Evolutionary conservation across 1,139 yeast species (phyloP).

Genomic region (Suhomyces taliae): DNA sequence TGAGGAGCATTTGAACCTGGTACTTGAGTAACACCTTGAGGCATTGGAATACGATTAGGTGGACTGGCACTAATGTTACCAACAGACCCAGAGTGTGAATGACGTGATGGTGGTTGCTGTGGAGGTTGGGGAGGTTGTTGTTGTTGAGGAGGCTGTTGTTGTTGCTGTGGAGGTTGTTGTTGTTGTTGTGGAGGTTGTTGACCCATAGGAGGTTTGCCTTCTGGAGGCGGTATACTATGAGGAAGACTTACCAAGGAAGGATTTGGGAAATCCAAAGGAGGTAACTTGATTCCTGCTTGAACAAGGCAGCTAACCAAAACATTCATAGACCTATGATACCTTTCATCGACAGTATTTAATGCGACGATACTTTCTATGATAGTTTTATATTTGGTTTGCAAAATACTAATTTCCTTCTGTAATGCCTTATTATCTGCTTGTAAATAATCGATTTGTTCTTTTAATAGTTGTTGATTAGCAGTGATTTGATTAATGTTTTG

Average conservation of each 20-base stretch:
- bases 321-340: constrained; percentile 53
- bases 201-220: constrained; percentile 9
- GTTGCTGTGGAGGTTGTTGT: constrained; percentile 9
- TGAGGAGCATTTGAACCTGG: constrained; percentile 5
- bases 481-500: constrained; percentile 12
- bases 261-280: constrained; percentile 58
- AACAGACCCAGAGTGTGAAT: constrained; percentile 11
- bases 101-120: constrained; percentile 2
- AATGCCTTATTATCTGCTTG: constrained; percentile 43
- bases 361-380: constrained; percentile 61
- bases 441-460: constrained; percentile 45
- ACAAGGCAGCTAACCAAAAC: constrained; percentile 48
- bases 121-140: constrained; percentile 4
- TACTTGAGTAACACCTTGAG: constrained; percentile 1
- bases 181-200: constrained; percentile 3
- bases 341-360: constrained; percentile 56
- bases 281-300: constrained; percentile 66
- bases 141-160: neutral
- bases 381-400: constrained; percentile 62
- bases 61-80: constrained; percentile 13
- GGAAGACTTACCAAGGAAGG: constrained; percentile 29
- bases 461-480: constrained; percentile 24
- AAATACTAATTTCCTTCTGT: constrained; percentile 42
- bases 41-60: constrained; percentile 10
- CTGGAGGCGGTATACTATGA: constrained; percentile 3